Conservation (phyloP, 257 asterid species). For the Solanum gandarillasii region DNA sequence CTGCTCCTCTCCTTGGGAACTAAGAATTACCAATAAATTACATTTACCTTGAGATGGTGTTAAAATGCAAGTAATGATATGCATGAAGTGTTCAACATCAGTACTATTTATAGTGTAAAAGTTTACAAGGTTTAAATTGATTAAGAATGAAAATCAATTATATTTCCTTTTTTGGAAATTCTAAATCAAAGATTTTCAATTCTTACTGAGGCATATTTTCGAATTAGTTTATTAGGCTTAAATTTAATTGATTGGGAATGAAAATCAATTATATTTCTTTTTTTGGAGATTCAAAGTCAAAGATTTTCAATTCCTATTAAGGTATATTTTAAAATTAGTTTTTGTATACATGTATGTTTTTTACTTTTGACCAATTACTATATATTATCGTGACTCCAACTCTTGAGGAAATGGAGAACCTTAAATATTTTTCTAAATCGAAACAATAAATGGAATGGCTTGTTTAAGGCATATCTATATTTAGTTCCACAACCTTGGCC, state of each 20-base stretch:
- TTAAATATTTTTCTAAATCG: background rate
- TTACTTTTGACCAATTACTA: background rate
- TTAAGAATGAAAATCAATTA: background rate
- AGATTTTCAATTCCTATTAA: background rate
- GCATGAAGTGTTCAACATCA: background rate
- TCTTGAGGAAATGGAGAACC: background rate
- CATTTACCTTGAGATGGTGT: background rate
- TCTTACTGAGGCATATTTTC: background rate
- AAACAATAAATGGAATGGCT: background rate
- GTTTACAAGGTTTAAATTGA: background rate
- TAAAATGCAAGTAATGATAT: background rate
- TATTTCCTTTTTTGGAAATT: background rate
- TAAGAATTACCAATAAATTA: background rate
- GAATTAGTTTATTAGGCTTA: background rate
- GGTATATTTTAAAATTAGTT: background rate
- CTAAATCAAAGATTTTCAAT: background rate
- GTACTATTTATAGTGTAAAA: background rate
- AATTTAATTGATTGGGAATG: background rate
- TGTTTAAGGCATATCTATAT: background rate
- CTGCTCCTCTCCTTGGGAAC: background rate
- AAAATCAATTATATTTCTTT: background rate
- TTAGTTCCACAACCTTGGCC: background rate
- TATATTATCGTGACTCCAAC: background rate
- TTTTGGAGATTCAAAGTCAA: background rate
- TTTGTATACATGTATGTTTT: background rate